A percentile compares a stretch with the other conserved stretches of the same genome.
Evolutionary conservation across 2,329 filamentous ascomycete genomes (phyloP).

Genomic region (Elsinoe fawcettii): DNA sequence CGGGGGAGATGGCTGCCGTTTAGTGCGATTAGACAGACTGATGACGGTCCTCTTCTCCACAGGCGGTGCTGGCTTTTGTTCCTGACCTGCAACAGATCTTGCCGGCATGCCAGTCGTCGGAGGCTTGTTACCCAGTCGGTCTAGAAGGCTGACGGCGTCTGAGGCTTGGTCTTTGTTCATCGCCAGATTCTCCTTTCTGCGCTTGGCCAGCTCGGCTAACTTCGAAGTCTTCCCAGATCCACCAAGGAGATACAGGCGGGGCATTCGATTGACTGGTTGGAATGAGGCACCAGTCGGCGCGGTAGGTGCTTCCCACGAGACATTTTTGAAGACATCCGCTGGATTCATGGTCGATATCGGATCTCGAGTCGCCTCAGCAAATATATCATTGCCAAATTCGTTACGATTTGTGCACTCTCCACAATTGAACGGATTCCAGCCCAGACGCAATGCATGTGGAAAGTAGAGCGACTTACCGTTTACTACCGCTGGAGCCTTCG

Average conservation of each 20-base stretch:
- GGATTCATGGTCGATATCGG: constrained; percentile 19
- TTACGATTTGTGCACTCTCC: background rate
- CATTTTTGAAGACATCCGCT: constrained; percentile 67
- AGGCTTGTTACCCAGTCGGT: constrained; percentile 34
- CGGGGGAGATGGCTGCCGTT: constrained; percentile 12
- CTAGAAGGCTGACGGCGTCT: constrained; percentile 37
- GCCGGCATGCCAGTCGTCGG: background rate
- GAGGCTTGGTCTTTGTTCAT: constrained; percentile 38
- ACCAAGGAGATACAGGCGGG: constrained; percentile 62
- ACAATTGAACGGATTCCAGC: background rate
- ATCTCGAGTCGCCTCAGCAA: constrained; percentile 28
- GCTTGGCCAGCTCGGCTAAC: constrained; percentile 78
- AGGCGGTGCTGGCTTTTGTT: background rate
- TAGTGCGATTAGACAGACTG: constrained; percentile 13
- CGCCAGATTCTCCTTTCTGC: constrained; percentile 64
- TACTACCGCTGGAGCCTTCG: constrained; percentile 34
- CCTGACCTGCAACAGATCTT: background rate
- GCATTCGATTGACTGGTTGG: constrained; percentile 50
- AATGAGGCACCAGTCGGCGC: constrained; percentile 53
- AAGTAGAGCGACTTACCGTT: constrained; percentile 35
- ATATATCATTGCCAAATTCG: background rate
- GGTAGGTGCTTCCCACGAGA: constrained; percentile 71
- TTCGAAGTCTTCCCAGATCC: constrained; percentile 80
- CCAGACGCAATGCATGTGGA: constrained; percentile 10
- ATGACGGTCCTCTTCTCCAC: background rate